Percentiles rank a stretch among this genome's conserved stretches.
Conservation (phyloP, 2,329 filamentous ascomycete species). For the Colletotrichum tanaceti region DNA sequence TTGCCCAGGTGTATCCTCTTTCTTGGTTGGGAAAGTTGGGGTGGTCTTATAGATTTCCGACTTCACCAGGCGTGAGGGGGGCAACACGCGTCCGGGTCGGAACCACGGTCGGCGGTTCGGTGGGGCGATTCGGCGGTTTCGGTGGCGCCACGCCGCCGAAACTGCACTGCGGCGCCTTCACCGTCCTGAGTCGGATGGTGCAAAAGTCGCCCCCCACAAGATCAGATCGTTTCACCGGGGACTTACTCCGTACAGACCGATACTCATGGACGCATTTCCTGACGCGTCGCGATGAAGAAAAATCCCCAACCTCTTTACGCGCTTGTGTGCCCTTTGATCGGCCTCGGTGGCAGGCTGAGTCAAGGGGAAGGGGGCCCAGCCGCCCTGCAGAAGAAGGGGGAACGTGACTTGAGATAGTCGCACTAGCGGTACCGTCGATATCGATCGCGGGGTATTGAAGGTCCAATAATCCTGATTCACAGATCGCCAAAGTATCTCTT, state of each 20-base stretch:
- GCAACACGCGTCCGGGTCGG: background rate
- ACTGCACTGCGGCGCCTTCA: background rate
- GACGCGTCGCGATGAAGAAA: background rate
- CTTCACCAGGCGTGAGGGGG: background rate
- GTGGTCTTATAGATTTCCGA: too few relatives aligned
- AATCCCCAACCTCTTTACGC: constrained; percentile 19
- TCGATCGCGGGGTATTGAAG: constrained; percentile 13
- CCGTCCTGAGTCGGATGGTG: background rate
- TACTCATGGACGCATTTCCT: background rate
- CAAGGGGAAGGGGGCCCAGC: constrained; percentile 26
- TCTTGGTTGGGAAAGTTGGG: too few relatives aligned
- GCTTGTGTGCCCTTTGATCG: constrained; percentile 25
- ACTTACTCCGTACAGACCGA: too few relatives aligned
- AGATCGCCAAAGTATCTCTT: constrained; percentile 21
- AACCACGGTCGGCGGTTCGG: constrained; percentile 25
- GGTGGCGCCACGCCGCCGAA: constrained; percentile 28
- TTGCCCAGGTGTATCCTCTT: too few relatives aligned
- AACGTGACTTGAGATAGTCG: constrained; percentile 22
- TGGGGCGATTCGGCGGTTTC: constrained; percentile 26
- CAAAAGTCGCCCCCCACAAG: background rate
- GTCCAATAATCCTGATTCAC: constrained; percentile 17
- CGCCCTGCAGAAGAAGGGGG: constrained; percentile 32
- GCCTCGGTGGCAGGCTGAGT: constrained; percentile 37
- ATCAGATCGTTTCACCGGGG: background rate
- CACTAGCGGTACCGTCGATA: background rate